Evolutionary conservation across 352 stramenopile species (phyloP), one percentile per base, ranked within the genome.

Genomic region (Globisporangium carolinianum): DNA sequence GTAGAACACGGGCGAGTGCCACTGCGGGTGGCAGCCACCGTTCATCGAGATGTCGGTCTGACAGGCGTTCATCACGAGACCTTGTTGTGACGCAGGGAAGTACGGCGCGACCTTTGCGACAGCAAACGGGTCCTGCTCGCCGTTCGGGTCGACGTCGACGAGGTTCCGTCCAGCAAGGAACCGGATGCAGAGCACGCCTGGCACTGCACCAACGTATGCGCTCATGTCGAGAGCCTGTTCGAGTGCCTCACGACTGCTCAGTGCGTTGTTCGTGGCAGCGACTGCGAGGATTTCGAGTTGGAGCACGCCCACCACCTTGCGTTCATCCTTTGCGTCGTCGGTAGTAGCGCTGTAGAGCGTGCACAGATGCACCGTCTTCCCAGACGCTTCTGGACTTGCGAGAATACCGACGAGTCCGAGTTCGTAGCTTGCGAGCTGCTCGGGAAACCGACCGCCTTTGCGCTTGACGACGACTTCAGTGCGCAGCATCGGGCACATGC

Each of bases 81-180:
- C 24, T 32, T 32, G 24, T 4, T 17, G 17, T 1, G 47, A 32
- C 2, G 53, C 5, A 24, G 53, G 47, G 2, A 62, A 56, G 38
- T 55, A 67, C 5, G 72, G 69, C 17, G 58, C 41, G 10, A 72
- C 35, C 39, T 69, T 66, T 5, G 56, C 52, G 10, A 77, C 59
- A 3, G 80, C 57, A 39, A 82, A 84, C 14, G 75, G 75, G 39
- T 84, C 75, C 59, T 84, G 75, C 9, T 82, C 72, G 6, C 72
- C 75, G n/a, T 76, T 70, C 0, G 59, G 63, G 48, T 84, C 72
- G 1, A 82, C 75, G 12, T 84, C 65, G 3, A 61, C 53, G n/a
- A 84, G 61, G 49, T 84, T 82, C 18, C 75, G 55, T 2, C 62
- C 75, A 0, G 68, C 57, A n/a, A 80, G 59, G 47, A 78, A 73